Evolutionary conservation across 371 early-diverging fungal genomes (phyloP).

Genomic region (Zychaea mexicana): DNA sequence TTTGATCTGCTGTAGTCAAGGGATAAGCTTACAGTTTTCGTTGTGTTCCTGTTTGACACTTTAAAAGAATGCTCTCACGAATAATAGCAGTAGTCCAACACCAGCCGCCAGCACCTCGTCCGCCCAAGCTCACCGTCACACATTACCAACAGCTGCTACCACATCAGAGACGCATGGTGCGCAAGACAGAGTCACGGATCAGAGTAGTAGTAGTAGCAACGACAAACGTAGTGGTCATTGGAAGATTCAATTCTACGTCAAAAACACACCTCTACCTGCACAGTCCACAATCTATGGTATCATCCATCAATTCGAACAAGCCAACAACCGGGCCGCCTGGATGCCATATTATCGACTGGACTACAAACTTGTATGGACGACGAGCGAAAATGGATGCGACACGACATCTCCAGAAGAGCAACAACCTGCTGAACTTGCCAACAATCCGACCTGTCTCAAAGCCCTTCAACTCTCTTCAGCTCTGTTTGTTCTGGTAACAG

Average conservation of each 20-base stretch:
- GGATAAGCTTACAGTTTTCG: no score
- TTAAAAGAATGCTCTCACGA: no score
- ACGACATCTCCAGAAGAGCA: background rate
- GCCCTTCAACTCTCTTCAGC: background rate
- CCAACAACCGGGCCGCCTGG: background rate
- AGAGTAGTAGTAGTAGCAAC: background rate
- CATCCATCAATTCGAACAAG: background rate
- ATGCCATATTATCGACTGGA: background rate
- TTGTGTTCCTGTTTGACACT: no score
- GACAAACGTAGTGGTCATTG: background rate
- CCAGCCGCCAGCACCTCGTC: no score
- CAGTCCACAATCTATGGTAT: conserved; percentile 5
- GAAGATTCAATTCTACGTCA: conserved; percentile 2
- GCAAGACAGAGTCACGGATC: background rate
- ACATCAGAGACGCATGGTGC: no score
- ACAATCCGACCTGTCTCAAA: conserved; percentile 3
- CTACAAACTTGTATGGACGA: background rate
- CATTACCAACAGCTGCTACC: background rate
- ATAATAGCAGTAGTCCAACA: no score
- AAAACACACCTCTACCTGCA: background rate
- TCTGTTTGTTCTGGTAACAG: background rate
- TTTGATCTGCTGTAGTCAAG: no score
- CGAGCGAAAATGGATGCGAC: background rate
- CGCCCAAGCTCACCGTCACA: no score
- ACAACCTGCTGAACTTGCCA: background rate